Base-by-base conservation (phyloP, 441 rosid genomes). In the Mallotus repandus region DNA sequence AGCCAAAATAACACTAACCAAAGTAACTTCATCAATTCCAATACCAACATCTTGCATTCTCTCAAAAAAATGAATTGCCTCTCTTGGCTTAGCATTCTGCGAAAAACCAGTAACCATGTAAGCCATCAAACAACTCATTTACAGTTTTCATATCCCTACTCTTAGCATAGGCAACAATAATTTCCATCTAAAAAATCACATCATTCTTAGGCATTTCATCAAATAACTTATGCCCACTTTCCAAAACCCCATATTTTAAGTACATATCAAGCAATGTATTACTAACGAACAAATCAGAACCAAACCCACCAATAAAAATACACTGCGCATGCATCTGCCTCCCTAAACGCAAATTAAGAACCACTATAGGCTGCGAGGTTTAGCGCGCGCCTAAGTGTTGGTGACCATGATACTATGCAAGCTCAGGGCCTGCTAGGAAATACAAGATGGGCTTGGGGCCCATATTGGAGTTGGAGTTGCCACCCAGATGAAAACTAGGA, bases 91-190 rank as follows among this genome's bases (percentile, higher is more conserved):
- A 61, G 90, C 92, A 68, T 92, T 94, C 77, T 89, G 96, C 0
- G 82, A 87, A 10, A 84, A 88, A 18, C 96, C 96, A 0, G 88
- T 88, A 32, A 91, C 88, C 94, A 91, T 94, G 84, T 78, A 89
- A 85, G 1, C 71, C 80, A 43, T 77, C 85, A 71, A 94, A 94
- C 77, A 89, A 54, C 45, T 69, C 80, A 21, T 45, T 67, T 0
- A 97, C 98, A 48, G 85, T 79, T 3, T 70, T 81, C 97, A 89
- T 88, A 63, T 87, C 78, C 70, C 94, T 92, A 29, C 1, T 29
- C 76, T 80, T 89, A 2, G 83, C 72, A 58, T 86, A 89, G 9
- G 93, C 92, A 50, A 80, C 82, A 68, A 92, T 85, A 76, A 94
- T 74, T 80, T 81, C 88, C 0, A 94, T 89, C 89, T 90, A 91